These are phyloP conservation scores for Phylloporus sp. DNA, from an alignment of 768 basidiomycete genomes.

Conservation along the genomic window DNA sequence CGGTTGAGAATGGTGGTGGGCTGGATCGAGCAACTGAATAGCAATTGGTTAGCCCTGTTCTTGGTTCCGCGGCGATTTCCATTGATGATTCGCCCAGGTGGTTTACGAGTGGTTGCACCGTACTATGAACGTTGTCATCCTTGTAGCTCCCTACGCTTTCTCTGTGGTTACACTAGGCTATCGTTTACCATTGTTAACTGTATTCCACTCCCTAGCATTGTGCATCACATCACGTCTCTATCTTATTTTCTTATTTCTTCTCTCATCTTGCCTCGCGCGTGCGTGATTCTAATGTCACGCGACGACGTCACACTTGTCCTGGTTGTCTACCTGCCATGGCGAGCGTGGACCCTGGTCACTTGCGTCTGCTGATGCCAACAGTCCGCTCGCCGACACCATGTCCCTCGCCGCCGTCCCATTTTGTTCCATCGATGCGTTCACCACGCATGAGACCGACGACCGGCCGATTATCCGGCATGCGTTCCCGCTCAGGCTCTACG, in stretches of 20 bases:
- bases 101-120: constrained; percentile 67
- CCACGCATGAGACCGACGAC: constrained; percentile 23
- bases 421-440: constrained; percentile 17
- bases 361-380: constrained; percentile 31
- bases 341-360: constrained; percentile 4
- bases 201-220: constrained; percentile 15
- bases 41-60: constrained; percentile 43
- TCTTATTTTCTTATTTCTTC: not conserved
- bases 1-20: constrained; percentile 82
- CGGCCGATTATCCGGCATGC: constrained; percentile 26
- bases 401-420: constrained; percentile 5
- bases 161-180: constrained; percentile 8
- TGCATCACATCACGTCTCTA: constrained; percentile 12
- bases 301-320: constrained; percentile 5
- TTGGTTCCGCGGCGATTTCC: constrained; percentile 14
- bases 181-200: constrained; percentile 10
- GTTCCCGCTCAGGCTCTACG: constrained; percentile 32
- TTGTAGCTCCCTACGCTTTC: constrained; percentile 1
- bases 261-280: not conserved
- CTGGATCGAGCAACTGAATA: constrained; percentile 83
- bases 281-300: constrained; percentile 14
- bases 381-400: constrained; percentile 24
- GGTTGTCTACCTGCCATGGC: constrained; percentile 12
- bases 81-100: constrained; percentile 46
- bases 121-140: constrained; percentile 33